Evolutionary conservation across 1,284 basidiomycete species (phyloP), one percentile per base, ranked within the genome.

Genomic region (Cryptococcus jaspeensis): DNA sequence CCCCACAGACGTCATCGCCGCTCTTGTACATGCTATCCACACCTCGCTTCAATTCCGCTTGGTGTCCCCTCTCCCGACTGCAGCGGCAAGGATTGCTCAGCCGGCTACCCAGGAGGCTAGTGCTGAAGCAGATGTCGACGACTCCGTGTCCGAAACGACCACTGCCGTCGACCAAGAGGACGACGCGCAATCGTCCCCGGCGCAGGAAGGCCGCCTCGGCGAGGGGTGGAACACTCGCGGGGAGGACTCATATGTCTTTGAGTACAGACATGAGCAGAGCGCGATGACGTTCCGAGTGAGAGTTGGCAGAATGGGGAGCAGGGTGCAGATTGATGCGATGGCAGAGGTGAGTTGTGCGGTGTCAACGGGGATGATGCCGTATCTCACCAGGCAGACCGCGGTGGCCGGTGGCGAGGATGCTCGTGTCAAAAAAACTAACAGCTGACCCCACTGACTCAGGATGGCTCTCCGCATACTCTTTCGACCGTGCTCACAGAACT

Each of bases 231-330:
- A 71, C 42, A 56, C 53, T 7, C 65, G 75, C 32, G 71, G 68
- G 6, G 62, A 73, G 62, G 72, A 77, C 42, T 62, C 67, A 12
- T 77, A 80, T 58, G 59, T 63, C 38, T 74, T 80, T 39, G 68
- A 71, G 56, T 81, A 81, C 62, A 66, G 63, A 35, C 79, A 80
- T 63, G 72, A 64, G 15, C 78, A 80, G 67, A 76, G 73, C 51
- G 63, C 69, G 8, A 62, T 80, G 68, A 63, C 61, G 12, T 80
- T 78, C 58, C 65, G 77, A 43, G 63, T 80, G 36, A 71, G 74
- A 32, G 71, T 81, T 7, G 72, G 72, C 9, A 70, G 73, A 23
- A 74, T 81, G 61, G 80, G 80, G 0, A 70, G 61, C 2, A 67
- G 79, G 45, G 67, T 75, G 0, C 67, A 79, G 54, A 64, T 80